Base-by-base conservation (phyloP, 495 filamentous ascomycete genomes). In the Trichocladium antarcticum region DNA sequence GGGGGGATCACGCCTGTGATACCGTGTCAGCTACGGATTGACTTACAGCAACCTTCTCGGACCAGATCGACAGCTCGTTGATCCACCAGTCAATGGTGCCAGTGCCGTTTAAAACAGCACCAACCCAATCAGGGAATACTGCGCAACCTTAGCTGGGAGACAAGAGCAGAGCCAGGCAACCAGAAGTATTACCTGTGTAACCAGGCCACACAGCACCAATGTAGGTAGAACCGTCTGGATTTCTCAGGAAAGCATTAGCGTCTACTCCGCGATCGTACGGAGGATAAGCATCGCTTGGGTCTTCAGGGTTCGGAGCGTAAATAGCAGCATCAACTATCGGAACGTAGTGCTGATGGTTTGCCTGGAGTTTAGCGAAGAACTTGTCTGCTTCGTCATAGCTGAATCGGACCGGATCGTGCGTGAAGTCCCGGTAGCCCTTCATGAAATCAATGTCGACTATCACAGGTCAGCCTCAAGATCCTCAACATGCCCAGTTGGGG, bases 201-300 rank as follows among this genome's bases (percentile, higher is more conserved):
- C 89, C 89, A n/a, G 87, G 88, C 89, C 89, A 95, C 14, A 94
- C 87, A 11, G 79, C 80, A 11, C 84, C 88, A 49, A 81, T 67
- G 56, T 88, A 92, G 14, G 86, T 59, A n/a, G 75, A 75, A 3
- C 81, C 83, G 42, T 90, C 79, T 3, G 76, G 68, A 42, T 78
- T 76, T 35, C 79, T 69, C n/a, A 94, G 62, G 63, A 90, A 89
- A 15, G 81, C 67, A 39, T 79, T 74, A 17, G 73, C 68, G 11
- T 72, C 74, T 21, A 84, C 68, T 14, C 87, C 87, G 6, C 83
- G 75, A 17, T 76, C 74, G 57, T 82, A 92, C 3, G 79, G 69
- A 5, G 75, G 66, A 59, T 92, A 86, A 1, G 76, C 76, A 65
- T 93, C 87, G 36, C 71, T 80, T 0, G 72, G 69, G 54, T 92